These are phyloP conservation scores for Leccinum variabile DNA, from an alignment of 1,284 basidiomycete genomes.

Conservation along the genomic window DNA sequence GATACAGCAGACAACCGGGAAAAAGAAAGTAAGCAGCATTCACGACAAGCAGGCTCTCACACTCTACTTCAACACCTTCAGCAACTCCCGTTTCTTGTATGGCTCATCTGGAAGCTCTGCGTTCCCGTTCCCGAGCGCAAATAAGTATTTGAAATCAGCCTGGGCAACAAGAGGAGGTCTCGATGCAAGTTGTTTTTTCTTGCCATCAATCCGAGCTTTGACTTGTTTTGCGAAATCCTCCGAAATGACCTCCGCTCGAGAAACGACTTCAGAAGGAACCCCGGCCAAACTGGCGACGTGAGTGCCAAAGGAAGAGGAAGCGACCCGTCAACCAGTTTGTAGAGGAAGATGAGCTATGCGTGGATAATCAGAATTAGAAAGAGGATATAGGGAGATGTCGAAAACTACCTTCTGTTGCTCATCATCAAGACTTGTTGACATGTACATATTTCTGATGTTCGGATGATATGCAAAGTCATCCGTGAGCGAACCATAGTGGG, in stretches of 20 bases:
- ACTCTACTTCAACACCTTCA: conserved; percentile 51
- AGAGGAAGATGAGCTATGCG: conserved; percentile 81
- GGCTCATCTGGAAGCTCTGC: conserved; percentile 51
- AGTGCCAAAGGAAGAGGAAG: conserved; percentile 90
- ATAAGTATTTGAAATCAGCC: conserved; percentile 84
- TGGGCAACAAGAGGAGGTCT: conserved; percentile 75
- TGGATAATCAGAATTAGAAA: neutral
- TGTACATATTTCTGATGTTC: conserved; percentile 91
- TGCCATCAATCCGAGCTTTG: conserved; percentile 69
- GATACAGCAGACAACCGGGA: conserved; percentile 18
- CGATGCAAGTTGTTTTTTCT: conserved; percentile 54
- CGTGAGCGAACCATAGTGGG: conserved; percentile 85
- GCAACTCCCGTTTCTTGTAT: conserved; percentile 50
- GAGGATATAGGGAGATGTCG: neutral
- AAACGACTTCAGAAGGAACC: conserved; percentile 78
- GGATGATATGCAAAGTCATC: conserved; percentile 90
- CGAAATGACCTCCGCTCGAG: conserved; percentile 85
- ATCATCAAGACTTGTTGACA: conserved; percentile 91
- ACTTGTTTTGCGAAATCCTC: conserved; percentile 86
- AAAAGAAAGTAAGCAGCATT: conserved; percentile 3
- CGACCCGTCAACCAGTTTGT: conserved; percentile 88
- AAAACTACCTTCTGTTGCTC: conserved; percentile 74
- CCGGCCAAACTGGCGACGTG: conserved; percentile 88
- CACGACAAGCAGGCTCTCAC: conserved; percentile 27
- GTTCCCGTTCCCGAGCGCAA: conserved; percentile 55